Base-by-base conservation (phyloP, 73 alveolate genomes). In the Symbiodinium natans region DNA sequence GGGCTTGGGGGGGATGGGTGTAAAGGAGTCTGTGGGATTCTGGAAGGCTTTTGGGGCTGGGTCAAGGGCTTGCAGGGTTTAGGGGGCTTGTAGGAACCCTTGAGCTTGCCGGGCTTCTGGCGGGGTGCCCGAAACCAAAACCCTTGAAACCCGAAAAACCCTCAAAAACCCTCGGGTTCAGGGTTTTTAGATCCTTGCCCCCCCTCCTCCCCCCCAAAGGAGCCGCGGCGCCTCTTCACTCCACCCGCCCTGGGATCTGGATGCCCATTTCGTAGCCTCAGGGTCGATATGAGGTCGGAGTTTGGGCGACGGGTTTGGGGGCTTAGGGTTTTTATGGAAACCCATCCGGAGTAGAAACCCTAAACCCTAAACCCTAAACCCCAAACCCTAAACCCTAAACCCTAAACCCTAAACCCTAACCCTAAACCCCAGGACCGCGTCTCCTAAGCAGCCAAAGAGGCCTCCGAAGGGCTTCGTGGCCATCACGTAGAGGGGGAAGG, bases 401-500 rank as follows among this genome's bases (percentile, higher is more conserved):
- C 63, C 63, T 15, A 48, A 48, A 48, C 63, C 10, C 2, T 5
- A 8, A 52, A 4, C n/a, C n/a, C 13, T 13, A 52, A 0, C 21
- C 68, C 68, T 27, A 52, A 10, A 6, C 68, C 68, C 68, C 21
- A 10, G 25, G 68, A 52, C 68, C 68, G 0, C 29, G 23, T 2
- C 71, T 29, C 71, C 71, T 23, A 52, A 46, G 59, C 59, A 46
- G 31, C 71, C 71, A 29, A 29, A 11, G 71, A 25, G 86, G 41
- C 96, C 96, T 8, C 48, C 40, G 86, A 89, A 89, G 68, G 96
- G 96, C 88, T 63, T 89, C 52, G 87, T 71, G 39, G 74, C 63
- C 88, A 71, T 68, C 39, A 89, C 96, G 73, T 68, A 89, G 36
- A 89, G 87, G 7, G 96, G 96, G 96, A 89, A 89, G 31, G 96